Base-by-base conservation (phyloP, 345 rosid species). In the Boechera retrofracta region DNA sequence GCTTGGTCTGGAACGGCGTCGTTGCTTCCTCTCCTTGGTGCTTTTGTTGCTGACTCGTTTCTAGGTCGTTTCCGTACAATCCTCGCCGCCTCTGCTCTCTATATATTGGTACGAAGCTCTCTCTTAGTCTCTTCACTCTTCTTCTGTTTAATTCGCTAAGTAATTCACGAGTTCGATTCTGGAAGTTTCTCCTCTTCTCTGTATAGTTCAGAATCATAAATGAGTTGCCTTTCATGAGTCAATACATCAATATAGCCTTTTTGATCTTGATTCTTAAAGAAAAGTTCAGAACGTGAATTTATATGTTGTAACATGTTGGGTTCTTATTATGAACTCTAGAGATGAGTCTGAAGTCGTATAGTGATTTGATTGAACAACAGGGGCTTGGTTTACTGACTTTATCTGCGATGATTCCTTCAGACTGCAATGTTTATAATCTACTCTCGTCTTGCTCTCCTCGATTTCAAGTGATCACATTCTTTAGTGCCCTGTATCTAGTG, bases 311-410 rank as follows among this genome's bases (percentile, higher is more conserved):
- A 53, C 11, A 6, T 66, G 10, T 11, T 44, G 21, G 7, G 9
- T 52, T 54, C 51, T 51, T 63, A 42, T 33, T 31, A 28, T 28
- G 16, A 56, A 54, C 36, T 42, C 26, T 54, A 56, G 68, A 61
- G 44, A 42, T 49, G 59, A 54, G 6, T 10, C 67, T 79, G 72
- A 76, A 28, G 68, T 38, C 44, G 28, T 54, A n/a, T 67, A 42
- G 64, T 48, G 74, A 31, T 61, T 71, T 79, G 66, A 58, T 82
- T 5, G 81, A 48, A 38, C 48, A 35, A 67, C 84, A 87, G 91
- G 93, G 91, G 33, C 88, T 87, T 57, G 77, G 80, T 51, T 63
- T 86, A 79, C 45, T 94, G 77, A 89, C 94, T 9, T 57, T 88
- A 13, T 91, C 96, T 11, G 94, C 96, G 6, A 64, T 85, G 45